phyloP scores from a whole-genome alignment of 148 eudicot species.

The Camellia sinensis region DNA sequence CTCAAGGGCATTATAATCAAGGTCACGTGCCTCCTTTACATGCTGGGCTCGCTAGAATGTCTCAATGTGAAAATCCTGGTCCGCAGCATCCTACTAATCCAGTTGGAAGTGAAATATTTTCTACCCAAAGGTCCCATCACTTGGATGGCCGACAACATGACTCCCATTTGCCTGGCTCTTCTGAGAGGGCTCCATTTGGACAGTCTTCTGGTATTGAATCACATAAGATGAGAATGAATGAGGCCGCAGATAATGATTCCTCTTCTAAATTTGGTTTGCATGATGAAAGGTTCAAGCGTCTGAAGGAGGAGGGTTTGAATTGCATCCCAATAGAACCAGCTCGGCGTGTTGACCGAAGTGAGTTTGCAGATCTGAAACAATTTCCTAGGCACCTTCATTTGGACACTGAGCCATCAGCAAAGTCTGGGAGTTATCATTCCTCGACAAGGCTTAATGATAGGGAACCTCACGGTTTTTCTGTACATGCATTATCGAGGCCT shows the following conservation, averaged over 20 bases:
- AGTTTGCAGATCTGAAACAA: constrained; percentile 43
- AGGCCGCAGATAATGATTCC: constrained; percentile 32
- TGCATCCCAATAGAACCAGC: constrained; percentile 36
- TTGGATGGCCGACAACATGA: constrained; percentile 49
- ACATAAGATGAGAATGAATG: constrained; percentile 35
- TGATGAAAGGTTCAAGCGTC: constrained; percentile 46
- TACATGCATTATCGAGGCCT: constrained; percentile 38
- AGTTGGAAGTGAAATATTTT: constrained; percentile 33
- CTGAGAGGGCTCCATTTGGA: constrained; percentile 47
- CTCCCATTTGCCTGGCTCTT: constrained; percentile 36
- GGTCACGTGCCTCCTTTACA: constrained; percentile 34
- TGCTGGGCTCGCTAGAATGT: constrained; percentile 32
- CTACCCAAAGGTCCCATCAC: constrained; percentile 40
- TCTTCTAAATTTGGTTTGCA: constrained; percentile 32
- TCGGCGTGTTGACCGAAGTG: constrained; percentile 36
- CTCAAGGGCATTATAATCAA: constrained; percentile 19
- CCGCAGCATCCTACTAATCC: constrained; percentile 41
- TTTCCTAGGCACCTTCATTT: constrained; percentile 42
- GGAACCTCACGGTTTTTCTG: constrained; percentile 31
- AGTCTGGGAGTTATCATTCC: constrained; percentile 37
- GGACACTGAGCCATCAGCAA: constrained; percentile 39
- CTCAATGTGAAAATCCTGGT: constrained; percentile 39
- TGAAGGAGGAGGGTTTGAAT: constrained; percentile 42
- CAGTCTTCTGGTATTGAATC: constrained; percentile 33
- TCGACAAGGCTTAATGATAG: constrained; percentile 39